Percentiles rank a stretch among this genome's conserved stretches.
Evolutionary conservation across 2,329 filamentous ascomycete genomes (phyloP).

Genomic region (Fusarium sp.): DNA sequence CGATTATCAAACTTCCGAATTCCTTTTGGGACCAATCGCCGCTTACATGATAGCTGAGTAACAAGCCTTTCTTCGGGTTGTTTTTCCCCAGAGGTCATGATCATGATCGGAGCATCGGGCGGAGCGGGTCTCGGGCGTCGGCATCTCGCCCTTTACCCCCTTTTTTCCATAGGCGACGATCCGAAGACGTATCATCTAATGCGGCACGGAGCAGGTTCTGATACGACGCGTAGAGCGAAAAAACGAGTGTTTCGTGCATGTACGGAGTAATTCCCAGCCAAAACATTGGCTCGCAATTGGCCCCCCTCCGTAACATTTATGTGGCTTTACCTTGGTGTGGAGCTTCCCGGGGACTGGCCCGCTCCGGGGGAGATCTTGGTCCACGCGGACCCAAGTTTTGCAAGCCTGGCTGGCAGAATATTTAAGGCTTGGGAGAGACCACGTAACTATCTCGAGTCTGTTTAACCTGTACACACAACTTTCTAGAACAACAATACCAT

Average conservation of each 20-base stretch:
- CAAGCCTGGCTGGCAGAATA: constrained; percentile 3
- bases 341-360: constrained; percentile 21
- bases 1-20: not conserved
- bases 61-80: not conserved
- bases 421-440: constrained; percentile 22
- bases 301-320: not conserved
- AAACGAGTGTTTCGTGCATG: not conserved
- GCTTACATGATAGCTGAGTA: not conserved
- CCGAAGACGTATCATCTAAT: not conserved
- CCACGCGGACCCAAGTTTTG: not conserved
- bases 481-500: not conserved
- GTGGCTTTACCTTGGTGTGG: constrained; percentile 15
- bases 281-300: no score
- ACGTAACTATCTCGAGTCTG: not conserved
- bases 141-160: not conserved
- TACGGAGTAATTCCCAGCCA: not conserved
- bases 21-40: not conserved
- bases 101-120: constrained; percentile 26
- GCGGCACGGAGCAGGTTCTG: not conserved
- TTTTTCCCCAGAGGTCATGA: not conserved
- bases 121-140: constrained; percentile 16
- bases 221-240: not conserved
- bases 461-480: constrained; percentile 7
- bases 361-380: constrained; percentile 27
- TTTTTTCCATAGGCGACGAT: not conserved